These are phyloP conservation scores for Lodderomyces beijingensis DNA, from an alignment of 1,139 yeast species.

Conservation along the genomic window DNA sequence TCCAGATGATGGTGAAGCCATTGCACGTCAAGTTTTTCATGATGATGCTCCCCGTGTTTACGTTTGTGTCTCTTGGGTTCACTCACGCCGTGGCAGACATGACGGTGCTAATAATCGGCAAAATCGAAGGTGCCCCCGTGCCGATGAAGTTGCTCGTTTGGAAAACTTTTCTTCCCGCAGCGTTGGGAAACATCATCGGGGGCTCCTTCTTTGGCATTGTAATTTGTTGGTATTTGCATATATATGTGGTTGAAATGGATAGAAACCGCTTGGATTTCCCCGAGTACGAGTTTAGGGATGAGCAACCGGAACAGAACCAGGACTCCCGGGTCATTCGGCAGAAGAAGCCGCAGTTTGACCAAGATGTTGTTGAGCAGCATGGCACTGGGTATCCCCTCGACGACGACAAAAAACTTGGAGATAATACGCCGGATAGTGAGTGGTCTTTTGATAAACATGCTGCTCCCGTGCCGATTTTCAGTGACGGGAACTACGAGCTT, in stretches of 20 bases:
- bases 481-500: conserved; percentile 10
- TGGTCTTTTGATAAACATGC: not conserved
- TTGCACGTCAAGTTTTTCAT: conserved; percentile 70
- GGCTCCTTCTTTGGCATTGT: conserved; percentile 59
- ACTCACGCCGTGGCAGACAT: conserved; percentile 82
- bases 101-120: conserved; percentile 60
- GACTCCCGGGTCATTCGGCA: conserved; percentile 71
- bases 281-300: conserved; percentile 64
- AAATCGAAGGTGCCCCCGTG: conserved; percentile 59
- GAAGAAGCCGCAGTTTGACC: conserved; percentile 16
- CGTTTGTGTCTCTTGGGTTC: conserved; percentile 71
- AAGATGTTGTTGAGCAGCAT: conserved; percentile 8
- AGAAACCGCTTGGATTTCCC: conserved; percentile 58
- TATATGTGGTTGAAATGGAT: conserved; percentile 67
- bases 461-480: conserved; percentile 8
- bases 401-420: not conserved
- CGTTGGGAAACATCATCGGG: conserved; percentile 68
- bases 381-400: no score
- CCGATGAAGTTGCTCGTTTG: conserved; percentile 64
- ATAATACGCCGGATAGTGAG: conserved; percentile 31
- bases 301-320: conserved; percentile 70
- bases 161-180: conserved; percentile 66
- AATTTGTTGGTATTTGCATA: conserved; percentile 66
- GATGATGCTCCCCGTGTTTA: conserved; percentile 63
- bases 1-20: conserved; percentile 76